Conservation (phyloP, 2,329 filamentous ascomycete genomes). For the Helotiales sp. region DNA sequence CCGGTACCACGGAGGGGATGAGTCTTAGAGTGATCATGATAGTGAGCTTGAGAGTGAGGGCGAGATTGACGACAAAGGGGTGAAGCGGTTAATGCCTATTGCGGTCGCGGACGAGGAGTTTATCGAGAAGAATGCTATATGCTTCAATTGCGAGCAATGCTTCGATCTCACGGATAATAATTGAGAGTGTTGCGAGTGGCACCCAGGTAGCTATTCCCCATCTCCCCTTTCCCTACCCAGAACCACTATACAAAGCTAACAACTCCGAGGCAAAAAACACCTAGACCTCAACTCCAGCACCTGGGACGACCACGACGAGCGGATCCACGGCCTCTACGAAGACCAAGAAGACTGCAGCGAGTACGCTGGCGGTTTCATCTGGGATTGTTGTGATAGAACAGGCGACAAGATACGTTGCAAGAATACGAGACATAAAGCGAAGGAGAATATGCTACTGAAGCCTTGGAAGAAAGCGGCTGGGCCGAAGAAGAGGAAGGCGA, state of each 20-base stretch:
- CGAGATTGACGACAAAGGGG: too few relatives aligned
- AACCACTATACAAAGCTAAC: background rate
- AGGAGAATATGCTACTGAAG: too few relatives aligned
- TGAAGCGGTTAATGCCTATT: too few relatives aligned
- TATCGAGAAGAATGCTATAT: too few relatives aligned
- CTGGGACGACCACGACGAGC: slow-evolving; percentile 15
- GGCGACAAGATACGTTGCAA: background rate
- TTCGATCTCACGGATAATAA: slow-evolving; percentile 10
- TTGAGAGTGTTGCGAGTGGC: slow-evolving; percentile 9
- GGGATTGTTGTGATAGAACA: slow-evolving; percentile 11
- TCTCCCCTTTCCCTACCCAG: background rate
- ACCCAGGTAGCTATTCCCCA: slow-evolving; percentile 3
- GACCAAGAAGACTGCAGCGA: slow-evolving; percentile 5
- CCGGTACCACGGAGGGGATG: too few relatives aligned
- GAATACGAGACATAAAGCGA: slow-evolving; percentile 4
- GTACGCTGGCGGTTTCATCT: slow-evolving; percentile 11
- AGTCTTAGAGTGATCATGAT: too few relatives aligned
- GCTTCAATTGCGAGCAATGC: slow-evolving; percentile 11
- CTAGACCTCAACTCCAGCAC: slow-evolving; percentile 4
- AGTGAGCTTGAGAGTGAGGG: too few relatives aligned
- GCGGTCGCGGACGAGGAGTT: too few relatives aligned
- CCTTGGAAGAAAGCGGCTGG: too few relatives aligned
- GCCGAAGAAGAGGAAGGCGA: too few relatives aligned
- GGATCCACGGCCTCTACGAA: slow-evolving; percentile 5
- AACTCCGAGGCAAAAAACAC: slow-evolving; percentile 9